Evolutionary conservation across 495 filamentous ascomycete species (phyloP).

Genomic region (Penicillium macrosclerotiorum): DNA sequence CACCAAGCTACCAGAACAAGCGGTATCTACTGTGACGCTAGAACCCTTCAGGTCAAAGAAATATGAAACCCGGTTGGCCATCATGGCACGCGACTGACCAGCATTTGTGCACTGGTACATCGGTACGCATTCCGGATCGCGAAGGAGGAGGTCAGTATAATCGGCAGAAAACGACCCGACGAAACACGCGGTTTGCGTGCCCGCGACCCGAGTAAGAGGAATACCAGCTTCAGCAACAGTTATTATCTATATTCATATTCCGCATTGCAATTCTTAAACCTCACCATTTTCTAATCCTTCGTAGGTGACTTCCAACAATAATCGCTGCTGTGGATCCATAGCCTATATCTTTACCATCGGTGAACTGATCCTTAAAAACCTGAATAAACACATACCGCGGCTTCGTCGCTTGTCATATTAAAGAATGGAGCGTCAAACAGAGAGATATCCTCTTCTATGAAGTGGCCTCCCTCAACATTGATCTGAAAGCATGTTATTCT

Average conservation of each 20-base stretch:
- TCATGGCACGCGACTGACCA: slow-evolving; percentile 34
- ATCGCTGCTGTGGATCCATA: slow-evolving; percentile 50
- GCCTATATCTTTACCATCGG: slow-evolving; percentile 1
- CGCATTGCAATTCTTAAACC: too few species aligned
- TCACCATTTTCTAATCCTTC: slow-evolving; percentile 53
- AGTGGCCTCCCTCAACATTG: slow-evolving; percentile 36
- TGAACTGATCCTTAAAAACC: not conserved
- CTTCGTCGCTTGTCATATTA: slow-evolving; percentile 54
- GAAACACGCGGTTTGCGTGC: slow-evolving; percentile 50
- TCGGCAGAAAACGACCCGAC: slow-evolving; percentile 37
- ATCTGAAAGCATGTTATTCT: too few species aligned
- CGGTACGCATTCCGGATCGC: slow-evolving; percentile 29
- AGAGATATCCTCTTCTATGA: slow-evolving; percentile 51
- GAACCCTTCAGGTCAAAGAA: slow-evolving; percentile 43
- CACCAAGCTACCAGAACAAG: slow-evolving; percentile 51
- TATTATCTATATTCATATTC: too few species aligned
- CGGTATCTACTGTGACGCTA: slow-evolving; percentile 49
- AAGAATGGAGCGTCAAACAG: slow-evolving; percentile 61
- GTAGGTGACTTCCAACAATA: slow-evolving; percentile 60
- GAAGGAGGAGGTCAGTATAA: slow-evolving; percentile 29
- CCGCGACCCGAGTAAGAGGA: slow-evolving; percentile 31
- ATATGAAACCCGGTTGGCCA: slow-evolving; percentile 44
- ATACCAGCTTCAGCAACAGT: slow-evolving; percentile 29
- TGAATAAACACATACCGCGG: slow-evolving; percentile 26
- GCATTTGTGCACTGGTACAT: slow-evolving; percentile 35